Conservation (phyloP, 257 asterid genomes). For the Solanum gandarillasii region DNA sequence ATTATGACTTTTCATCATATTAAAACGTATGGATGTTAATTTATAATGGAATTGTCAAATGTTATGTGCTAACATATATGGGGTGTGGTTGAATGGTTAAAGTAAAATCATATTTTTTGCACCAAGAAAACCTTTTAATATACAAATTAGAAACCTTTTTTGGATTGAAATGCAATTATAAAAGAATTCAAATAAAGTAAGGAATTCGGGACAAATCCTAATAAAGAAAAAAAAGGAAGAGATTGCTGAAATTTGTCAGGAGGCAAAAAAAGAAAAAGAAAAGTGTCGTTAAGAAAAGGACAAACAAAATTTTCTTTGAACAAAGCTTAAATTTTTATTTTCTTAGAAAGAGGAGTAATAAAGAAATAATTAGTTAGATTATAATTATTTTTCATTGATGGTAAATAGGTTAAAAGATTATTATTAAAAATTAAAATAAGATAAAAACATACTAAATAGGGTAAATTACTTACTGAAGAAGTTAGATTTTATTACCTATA, state of each 20-base stretch:
- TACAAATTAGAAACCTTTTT: neutral
- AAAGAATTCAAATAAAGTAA: neutral
- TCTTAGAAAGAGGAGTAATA: neutral
- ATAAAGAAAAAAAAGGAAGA: neutral
- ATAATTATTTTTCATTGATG: neutral
- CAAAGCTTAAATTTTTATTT: neutral
- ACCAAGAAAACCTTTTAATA: neutral
- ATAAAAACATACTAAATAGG: too few relatives aligned
- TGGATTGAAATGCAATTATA: neutral
- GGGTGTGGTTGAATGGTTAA: too few relatives aligned
- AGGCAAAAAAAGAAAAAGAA: too few relatives aligned
- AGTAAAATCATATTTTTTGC: neutral
- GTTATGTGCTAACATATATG: too few relatives aligned
- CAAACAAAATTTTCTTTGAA: too few relatives aligned
- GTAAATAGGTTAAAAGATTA: neutral
- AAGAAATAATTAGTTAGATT: too few relatives aligned
- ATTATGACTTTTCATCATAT: too few relatives aligned
- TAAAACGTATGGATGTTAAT: too few relatives aligned
- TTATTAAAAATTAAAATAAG: too few relatives aligned
- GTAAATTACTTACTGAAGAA: neutral
- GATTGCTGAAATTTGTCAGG: too few relatives aligned
- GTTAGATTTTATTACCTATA: neutral
- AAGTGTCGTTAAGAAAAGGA: too few relatives aligned
- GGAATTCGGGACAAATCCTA: neutral
- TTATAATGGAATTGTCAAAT: too few relatives aligned